A percentile compares a stretch with the other conserved stretches of the same genome.
Conservation (phyloP, 176 grass and related monocot genomes). For the Chrysopogon serrulatus region DNA sequence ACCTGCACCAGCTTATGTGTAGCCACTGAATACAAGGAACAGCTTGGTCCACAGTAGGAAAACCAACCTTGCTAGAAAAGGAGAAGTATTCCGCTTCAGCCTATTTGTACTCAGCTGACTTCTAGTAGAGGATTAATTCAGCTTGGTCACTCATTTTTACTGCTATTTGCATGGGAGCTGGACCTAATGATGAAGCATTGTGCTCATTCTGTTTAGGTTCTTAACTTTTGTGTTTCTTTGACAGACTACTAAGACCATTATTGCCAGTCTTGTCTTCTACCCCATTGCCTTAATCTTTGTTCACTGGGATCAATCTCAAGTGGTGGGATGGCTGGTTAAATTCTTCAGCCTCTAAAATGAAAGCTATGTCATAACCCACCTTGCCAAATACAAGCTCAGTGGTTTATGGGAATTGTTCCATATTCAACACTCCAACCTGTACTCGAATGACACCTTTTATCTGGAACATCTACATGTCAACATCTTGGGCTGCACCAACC, state of each 20-base stretch:
- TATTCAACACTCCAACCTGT: not conserved
- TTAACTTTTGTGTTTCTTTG: too few species aligned
- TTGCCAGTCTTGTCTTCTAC: too few species aligned
- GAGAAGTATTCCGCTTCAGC: not conserved
- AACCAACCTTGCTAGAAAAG: not conserved
- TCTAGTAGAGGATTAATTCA: too few species aligned
- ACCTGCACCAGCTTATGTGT: not conserved
- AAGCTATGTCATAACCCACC: not conserved
- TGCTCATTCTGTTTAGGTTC: too few species aligned
- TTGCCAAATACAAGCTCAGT: not conserved
- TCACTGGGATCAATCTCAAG: too few species aligned
- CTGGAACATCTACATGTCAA: not conserved
- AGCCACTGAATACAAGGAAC: not conserved
- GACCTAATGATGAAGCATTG: too few species aligned
- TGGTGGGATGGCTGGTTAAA: not conserved
- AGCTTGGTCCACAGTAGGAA: not conserved
- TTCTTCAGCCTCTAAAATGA: not conserved
- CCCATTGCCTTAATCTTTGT: too few species aligned
- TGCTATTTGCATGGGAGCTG: too few species aligned
- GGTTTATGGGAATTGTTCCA: not conserved
- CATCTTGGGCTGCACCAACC: not conserved
- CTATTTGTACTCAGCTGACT: not conserved
- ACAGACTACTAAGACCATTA: too few species aligned
- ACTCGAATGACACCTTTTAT: not conserved
- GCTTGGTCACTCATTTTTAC: too few species aligned